phyloP scores from a whole-genome alignment of 345 rosid genomes.

The Jatropha curcas region DNA sequence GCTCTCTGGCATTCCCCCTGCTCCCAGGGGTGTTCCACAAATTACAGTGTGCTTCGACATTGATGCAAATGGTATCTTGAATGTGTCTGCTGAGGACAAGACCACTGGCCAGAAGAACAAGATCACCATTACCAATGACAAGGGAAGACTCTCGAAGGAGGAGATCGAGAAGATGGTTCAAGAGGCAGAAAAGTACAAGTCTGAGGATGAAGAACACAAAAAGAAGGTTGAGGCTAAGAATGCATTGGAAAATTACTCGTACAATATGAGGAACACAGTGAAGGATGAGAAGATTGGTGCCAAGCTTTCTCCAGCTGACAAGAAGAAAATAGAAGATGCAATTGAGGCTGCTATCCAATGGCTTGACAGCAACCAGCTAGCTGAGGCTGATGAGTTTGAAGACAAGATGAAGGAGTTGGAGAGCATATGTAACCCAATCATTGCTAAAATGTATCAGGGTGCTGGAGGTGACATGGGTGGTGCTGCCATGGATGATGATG shows the following conservation, averaged over 20 bases:
- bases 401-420: background rate
- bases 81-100: slow-evolving; percentile 31
- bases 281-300: slow-evolving; percentile 19
- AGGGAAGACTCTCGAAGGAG: slow-evolving; percentile 20
- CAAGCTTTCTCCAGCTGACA: slow-evolving; percentile 15
- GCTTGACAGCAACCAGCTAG: slow-evolving; percentile 15
- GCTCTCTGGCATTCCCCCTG: slow-evolving; percentile 47
- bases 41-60: slow-evolving; percentile 39
- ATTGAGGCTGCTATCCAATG: slow-evolving; percentile 19
- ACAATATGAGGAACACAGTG: slow-evolving; percentile 20
- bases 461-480: background rate
- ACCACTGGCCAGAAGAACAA: slow-evolving; percentile 21
- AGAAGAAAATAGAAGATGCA: slow-evolving; percentile 24
- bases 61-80: slow-evolving; percentile 32
- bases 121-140: slow-evolving; percentile 23
- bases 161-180: slow-evolving; percentile 24
- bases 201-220: slow-evolving; percentile 24
- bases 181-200: slow-evolving; percentile 28
- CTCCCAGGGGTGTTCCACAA: slow-evolving; percentile 47
- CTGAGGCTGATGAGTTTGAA: background rate
- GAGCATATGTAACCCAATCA: background rate
- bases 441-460: background rate
- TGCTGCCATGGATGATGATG: slow-evolving; percentile 60
- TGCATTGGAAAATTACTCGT: slow-evolving; percentile 19
- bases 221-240: slow-evolving; percentile 18